Evolutionary conservation across 148 eudicot genomes (phyloP).

Genomic region (Silene uniflora): DNA sequence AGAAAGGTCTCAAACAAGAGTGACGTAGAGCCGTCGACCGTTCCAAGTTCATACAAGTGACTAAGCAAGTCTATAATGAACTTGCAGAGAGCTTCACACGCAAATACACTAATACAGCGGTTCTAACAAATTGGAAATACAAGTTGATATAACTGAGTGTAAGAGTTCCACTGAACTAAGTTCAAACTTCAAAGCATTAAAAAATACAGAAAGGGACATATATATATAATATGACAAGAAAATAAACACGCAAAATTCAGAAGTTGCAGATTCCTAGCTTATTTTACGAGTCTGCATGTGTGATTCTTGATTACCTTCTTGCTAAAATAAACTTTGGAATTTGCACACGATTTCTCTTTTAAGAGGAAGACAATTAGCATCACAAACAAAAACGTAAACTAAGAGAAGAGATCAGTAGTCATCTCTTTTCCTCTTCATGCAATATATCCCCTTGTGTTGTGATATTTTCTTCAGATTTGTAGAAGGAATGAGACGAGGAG

Average conservation of each 20-base stretch:
- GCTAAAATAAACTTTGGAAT: neutral
- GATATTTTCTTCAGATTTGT: conserved; percentile 6
- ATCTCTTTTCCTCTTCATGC: neutral
- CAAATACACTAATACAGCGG: neutral
- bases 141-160: neutral
- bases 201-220: neutral
- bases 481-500: neutral
- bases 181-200: neutral
- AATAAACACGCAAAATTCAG: neutral
- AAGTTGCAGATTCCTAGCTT: neutral
- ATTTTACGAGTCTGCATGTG: neutral
- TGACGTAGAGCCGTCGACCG: neutral
- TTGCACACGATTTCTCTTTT: neutral
- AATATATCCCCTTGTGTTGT: neutral
- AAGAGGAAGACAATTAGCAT: neutral
- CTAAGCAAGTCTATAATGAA: neutral
- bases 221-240: neutral
- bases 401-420: neutral
- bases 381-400: neutral
- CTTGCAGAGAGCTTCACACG: neutral
- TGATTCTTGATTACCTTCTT: neutral
- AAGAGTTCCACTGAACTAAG: neutral
- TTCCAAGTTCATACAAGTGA: neutral
- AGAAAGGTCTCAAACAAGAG: neutral
- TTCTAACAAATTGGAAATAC: neutral